Conservation (phyloP, 345 rosid genomes). For the Nasturtium officinale region DNA sequence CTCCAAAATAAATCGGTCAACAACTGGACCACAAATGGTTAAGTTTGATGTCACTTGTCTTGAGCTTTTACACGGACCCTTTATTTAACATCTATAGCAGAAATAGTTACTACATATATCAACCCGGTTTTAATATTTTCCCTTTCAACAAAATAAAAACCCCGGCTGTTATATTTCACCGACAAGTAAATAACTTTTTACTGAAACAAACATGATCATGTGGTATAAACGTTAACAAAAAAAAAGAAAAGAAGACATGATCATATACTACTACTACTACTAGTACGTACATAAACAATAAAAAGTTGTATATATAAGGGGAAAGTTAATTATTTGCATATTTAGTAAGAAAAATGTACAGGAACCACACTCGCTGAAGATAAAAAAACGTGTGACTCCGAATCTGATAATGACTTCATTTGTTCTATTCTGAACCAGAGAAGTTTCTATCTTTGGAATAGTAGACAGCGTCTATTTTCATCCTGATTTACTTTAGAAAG, state of each 20-base stretch:
- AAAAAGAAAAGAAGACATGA: no score
- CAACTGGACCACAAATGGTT: neutral
- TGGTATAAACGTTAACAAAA: no score
- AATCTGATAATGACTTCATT: constrained; percentile 27
- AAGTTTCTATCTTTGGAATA: constrained; percentile 32
- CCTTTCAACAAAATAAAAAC: no score
- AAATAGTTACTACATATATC: no score
- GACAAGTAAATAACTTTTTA: no score
- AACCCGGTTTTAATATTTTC: no score
- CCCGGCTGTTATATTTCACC: no score
- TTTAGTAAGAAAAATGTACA: constrained; percentile 13
- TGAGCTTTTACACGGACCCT: neutral
- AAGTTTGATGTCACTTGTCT: neutral
- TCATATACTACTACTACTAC: neutral
- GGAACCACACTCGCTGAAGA: constrained; percentile 28
- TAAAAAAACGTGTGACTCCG: constrained; percentile 15
- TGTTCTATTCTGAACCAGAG: constrained; percentile 20
- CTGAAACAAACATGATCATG: no score
- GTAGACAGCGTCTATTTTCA: constrained; percentile 7
- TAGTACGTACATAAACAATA: no score
- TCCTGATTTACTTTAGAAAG: constrained; percentile 14
- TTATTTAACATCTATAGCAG: neutral
- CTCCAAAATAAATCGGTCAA: neutral
- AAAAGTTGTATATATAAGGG: no score
- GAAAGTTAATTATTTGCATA: neutral